Evolutionary conservation across 2,329 filamentous ascomycete genomes (phyloP).

Genomic region (Trichoderma lentiforme): DNA sequence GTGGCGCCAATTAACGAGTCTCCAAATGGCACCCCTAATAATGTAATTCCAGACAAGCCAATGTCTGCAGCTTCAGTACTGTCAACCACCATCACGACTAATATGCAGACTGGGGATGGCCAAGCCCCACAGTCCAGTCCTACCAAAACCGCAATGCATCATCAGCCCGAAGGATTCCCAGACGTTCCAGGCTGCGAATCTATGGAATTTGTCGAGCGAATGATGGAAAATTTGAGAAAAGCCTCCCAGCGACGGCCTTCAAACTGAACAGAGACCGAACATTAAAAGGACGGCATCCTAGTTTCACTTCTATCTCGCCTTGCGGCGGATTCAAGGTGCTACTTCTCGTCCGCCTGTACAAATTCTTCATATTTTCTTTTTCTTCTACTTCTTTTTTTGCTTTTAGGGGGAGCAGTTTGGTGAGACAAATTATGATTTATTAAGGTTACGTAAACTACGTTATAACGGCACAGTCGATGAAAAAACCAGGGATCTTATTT

Average conservation of each 20-base stretch:
- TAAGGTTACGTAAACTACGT: background rate
- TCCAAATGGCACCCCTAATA: background rate
- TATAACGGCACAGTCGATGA: background rate
- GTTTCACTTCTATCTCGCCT: background rate
- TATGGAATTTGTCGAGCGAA: constrained; percentile 49
- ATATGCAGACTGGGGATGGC: background rate
- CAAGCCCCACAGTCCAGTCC: background rate
- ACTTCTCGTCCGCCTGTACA: background rate
- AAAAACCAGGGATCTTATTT: background rate
- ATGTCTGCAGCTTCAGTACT: background rate
- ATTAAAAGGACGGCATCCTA: background rate
- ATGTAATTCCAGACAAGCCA: background rate
- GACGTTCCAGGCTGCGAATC: constrained; percentile 44
- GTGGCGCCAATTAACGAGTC: background rate
- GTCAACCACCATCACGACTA: background rate
- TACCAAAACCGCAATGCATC: background rate
- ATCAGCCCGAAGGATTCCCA: constrained; percentile 34
- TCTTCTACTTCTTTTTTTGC: background rate
- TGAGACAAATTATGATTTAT: background rate
- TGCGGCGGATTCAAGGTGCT: background rate
- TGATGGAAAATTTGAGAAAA: constrained; percentile 50
- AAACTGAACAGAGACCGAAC: background rate
- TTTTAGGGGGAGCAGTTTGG: background rate
- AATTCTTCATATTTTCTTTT: background rate
- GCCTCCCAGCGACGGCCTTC: constrained; percentile 29